Evolutionary conservation across 768 basidiomycete species (phyloP), one percentile per base, ranked within the genome.

Genomic region (Chlorophyllum brunneum): DNA sequence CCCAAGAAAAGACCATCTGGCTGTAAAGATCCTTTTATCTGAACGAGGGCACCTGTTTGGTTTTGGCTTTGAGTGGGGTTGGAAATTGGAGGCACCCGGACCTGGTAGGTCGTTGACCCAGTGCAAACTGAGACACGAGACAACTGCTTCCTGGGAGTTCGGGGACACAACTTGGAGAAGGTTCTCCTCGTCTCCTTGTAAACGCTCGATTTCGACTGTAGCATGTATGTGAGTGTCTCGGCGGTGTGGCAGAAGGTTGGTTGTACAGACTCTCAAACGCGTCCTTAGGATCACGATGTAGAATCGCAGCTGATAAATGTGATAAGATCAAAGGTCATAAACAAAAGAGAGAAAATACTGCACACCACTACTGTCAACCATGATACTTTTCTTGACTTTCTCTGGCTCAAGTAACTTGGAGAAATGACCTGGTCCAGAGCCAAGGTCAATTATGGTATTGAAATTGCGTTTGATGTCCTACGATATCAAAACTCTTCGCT

Each of bases 61-160:
- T 13, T 53, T 49, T 23, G 45, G 18, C 15, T 23, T 22, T 22
- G 20, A 26, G 51, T 36, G 36, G 9, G 20, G 26, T 15, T 29
- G 6, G 26, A 46, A 24, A 38, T 13, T n/a, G 18, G 34, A 43
- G 76, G 22, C 27, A 91, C 95, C 93, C 76, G 23, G 27, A 91
- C 95, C 93, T 55, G 94, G 95, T 5, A 99, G 79, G 70, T 99
- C 97, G 60, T 98, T 98, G 10, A 97, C 82, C 97, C 97, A 99
- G 57, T 99, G 97, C 37, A 98, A 75, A 59, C 85, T 87, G 3
- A 97, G 77, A 64, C 92, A 95, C 10, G 92, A 95, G 22, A 97
- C 84, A 40, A 98, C 81, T 15, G 90, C 92, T 62, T 98, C 95
- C 63, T 95, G 88, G 11, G 92, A 90, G 55, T 87, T 78, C 2